Evolutionary conservation across 805 yeast genomes (phyloP), one percentile per base, ranked within the genome.

Genomic region (Diddensiella santjacobensis): DNA sequence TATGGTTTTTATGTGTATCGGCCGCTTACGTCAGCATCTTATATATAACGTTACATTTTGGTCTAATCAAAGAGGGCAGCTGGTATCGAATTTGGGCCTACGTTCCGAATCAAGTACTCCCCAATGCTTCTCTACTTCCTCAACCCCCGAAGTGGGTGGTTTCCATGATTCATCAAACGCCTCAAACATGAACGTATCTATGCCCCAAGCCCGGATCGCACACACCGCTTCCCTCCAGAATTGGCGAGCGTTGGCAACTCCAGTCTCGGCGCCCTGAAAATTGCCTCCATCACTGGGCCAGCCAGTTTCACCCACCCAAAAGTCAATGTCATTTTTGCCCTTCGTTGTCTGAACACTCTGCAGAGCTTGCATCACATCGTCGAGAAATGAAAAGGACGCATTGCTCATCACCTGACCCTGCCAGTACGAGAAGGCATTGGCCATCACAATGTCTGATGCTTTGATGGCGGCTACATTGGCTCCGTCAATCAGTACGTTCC

Each of bases 401-500:
- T 90, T 90, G 43, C 68, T 63, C 78, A 77, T 78, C 58, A 88
- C 77, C 74, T 89, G 97, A 39, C 97, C 97, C 75, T 91, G 98
- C 98, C 98, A 91, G 83, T 90, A 91, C 5, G 97, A 87, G 79
- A 91, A 91, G 44, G 96, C 97, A 66, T 91, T 91, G 63, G 96
- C 95, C 67, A 83, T 85, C 53, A 89, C 81, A 61, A 87, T 74
- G 68, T 91, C 98, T 42, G 95, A 74, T 45, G 88, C 90, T 67
- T 79, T 60, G 64, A 91, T 82, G 48, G 85, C 96, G 22, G 84
- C 79, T 44, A 70, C 60, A 56, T 83, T 74, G 58, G 74, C 80
- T 61, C 84, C 93, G 62, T 87, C 95, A 57, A 89, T 96, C 54
- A 87, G 68, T 54, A 86, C 76, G 69, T 91, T 87, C 98, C 98